Conservation (phyloP, 2,329 filamentous ascomycete species). For the Cladosporium sp. region DNA sequence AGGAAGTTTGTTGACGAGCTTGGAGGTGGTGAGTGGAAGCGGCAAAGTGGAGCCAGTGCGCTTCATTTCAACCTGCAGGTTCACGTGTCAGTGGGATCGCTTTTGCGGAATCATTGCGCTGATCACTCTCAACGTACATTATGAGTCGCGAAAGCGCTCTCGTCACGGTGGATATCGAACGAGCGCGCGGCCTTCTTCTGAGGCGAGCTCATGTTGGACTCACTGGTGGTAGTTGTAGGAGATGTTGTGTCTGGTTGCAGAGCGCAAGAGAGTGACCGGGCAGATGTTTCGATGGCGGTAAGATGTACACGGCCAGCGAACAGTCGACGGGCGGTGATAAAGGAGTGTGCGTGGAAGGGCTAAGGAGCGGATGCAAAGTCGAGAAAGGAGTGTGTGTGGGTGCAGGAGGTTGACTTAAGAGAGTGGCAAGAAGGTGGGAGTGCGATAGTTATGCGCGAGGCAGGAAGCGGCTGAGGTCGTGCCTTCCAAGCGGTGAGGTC, state of each 20-base stretch:
- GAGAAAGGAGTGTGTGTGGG: slow-evolving; percentile 12
- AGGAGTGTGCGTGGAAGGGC: background rate
- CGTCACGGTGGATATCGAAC: slow-evolving; percentile 15
- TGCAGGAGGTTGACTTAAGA: background rate
- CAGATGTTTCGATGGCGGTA: background rate
- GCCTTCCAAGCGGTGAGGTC: background rate
- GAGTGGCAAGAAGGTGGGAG: background rate
- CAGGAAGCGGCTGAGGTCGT: slow-evolving; percentile 1
- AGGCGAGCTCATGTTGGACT: slow-evolving; percentile 7
- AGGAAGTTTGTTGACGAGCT: slow-evolving; percentile 35
- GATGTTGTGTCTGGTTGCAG: background rate
- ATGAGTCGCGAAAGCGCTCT: background rate
- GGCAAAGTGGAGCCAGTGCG: slow-evolving; percentile 24
- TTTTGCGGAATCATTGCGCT: background rate
- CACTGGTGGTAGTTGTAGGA: background rate
- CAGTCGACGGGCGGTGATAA: background rate
- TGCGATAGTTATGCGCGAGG: background rate
- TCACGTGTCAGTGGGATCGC: slow-evolving; percentile 15
- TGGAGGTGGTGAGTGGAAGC: slow-evolving; percentile 40
- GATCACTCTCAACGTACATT: slow-evolving; percentile 1
- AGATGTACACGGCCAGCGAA: slow-evolving; percentile 3
- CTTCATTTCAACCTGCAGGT: slow-evolving; percentile 24
- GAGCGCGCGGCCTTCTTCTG: slow-evolving; percentile 12
- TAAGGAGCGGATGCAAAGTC: slow-evolving; percentile 4
- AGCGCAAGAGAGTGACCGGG: background rate